These are phyloP conservation scores for Penicillium angulare DNA, from an alignment of 495 filamentous ascomycete species.

Conservation along the genomic window DNA sequence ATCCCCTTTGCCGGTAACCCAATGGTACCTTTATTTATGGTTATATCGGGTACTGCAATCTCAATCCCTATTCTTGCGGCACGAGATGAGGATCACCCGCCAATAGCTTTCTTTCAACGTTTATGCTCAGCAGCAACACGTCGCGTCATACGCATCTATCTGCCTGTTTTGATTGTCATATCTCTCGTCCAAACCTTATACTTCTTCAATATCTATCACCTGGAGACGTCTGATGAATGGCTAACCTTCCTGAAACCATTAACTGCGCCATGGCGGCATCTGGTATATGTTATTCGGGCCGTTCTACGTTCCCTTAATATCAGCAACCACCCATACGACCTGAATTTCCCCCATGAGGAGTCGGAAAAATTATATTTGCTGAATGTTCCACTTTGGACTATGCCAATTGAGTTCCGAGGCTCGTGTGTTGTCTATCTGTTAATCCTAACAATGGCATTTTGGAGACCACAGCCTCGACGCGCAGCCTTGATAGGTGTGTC, in stretches of 20 bases:
- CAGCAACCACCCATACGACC: conserved; percentile 9
- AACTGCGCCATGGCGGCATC: conserved; percentile 17
- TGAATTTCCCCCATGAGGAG: not conserved
- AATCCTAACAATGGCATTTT: conserved; percentile 35
- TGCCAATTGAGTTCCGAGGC: conserved; percentile 47
- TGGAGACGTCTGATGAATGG: conserved; percentile 1
- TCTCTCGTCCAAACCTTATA: conserved; percentile 16
- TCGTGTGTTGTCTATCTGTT: conserved; percentile 45
- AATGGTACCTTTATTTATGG: conserved; percentile 27
- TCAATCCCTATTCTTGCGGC: conserved; percentile 17
- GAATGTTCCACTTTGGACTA: conserved; percentile 48
- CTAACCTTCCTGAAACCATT: conserved; percentile 13
- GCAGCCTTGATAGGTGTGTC: conserved; percentile 25
- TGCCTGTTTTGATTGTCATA: conserved; percentile 16
- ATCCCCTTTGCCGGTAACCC: conserved; percentile 20
- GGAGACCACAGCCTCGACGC: conserved; percentile 31
- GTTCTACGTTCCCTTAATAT: conserved; percentile 21
- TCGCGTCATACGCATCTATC: conserved; percentile 23
- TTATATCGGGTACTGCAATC: conserved; percentile 28
- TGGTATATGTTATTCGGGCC: conserved; percentile 17
- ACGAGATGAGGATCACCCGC: conserved; percentile 5
- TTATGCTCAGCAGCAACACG: conserved; percentile 23
- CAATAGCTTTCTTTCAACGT: conserved; percentile 11
- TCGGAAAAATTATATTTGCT: conserved; percentile 2
- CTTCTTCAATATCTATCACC: conserved; percentile 19